Evolutionary conservation across 805 yeast species (phyloP).

Genomic region (Ogataea pini): DNA sequence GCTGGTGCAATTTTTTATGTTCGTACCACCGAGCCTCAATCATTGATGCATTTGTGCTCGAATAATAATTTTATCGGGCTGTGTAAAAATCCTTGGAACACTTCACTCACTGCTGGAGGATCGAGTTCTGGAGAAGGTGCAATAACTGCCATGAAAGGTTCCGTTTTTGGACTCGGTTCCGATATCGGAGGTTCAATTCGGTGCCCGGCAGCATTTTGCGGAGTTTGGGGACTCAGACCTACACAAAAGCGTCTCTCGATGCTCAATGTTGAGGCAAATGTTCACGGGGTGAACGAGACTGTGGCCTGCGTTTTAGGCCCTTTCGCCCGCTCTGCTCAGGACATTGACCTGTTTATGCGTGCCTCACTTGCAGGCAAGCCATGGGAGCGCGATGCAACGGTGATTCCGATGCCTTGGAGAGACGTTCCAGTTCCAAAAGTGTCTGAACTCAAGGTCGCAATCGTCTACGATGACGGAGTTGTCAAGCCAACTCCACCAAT

Average conservation of each 20-base stretch:
- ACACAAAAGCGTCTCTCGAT: constrained; percentile 51
- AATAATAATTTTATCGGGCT: constrained; percentile 56
- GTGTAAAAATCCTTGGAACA: constrained; percentile 50
- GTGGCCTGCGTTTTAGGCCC: constrained; percentile 49
- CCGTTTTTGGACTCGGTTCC: constrained; percentile 44
- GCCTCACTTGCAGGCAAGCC: constrained; percentile 50
- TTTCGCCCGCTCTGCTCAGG: constrained; percentile 48
- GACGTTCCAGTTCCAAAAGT: constrained; percentile 38
- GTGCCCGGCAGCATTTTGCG: constrained; percentile 54
- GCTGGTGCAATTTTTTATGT: constrained; percentile 58
- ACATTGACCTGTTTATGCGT: constrained; percentile 50
- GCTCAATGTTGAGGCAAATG: constrained; percentile 37
- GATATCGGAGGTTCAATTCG: constrained; percentile 61
- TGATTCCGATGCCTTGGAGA: constrained; percentile 54
- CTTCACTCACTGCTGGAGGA: constrained; percentile 51
- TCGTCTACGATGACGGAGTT: constrained; percentile 49
- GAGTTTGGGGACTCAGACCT: constrained; percentile 50
- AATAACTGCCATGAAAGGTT: constrained; percentile 46
- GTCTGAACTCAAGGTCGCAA: constrained; percentile 44
- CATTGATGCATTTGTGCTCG: constrained; percentile 57
- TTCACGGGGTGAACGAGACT: constrained; percentile 48
- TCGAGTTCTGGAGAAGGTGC: constrained; percentile 58
- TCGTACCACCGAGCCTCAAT: constrained; percentile 58
- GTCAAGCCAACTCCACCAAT: constrained; percentile 54
- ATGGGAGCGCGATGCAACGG: constrained; percentile 53